These are phyloP conservation scores for Paxillus rubicundulus DNA, from an alignment of 768 basidiomycete species.

Conservation along the genomic window DNA sequence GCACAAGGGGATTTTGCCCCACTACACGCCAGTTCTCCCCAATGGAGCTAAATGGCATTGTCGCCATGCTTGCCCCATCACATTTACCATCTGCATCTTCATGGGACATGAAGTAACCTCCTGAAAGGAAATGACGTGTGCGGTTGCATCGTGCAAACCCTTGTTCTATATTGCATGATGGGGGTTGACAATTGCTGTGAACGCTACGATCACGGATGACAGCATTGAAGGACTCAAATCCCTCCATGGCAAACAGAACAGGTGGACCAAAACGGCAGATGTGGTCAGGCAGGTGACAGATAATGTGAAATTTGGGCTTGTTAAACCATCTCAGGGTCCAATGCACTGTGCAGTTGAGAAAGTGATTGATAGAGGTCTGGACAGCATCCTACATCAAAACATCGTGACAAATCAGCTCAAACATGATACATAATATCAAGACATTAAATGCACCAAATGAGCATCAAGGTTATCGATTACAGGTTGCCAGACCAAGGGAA, in stretches of 20 bases:
- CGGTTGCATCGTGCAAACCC: conserved; percentile 26
- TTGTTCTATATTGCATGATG: conserved; percentile 30
- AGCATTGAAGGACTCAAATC: conserved; percentile 41
- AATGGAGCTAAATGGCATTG: background rate
- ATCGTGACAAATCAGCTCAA: background rate
- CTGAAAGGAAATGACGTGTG: conserved; percentile 27
- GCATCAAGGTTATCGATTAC: conserved; percentile 32
- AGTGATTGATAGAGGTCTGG: conserved; percentile 32
- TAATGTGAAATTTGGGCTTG: conserved; percentile 45
- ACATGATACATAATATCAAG: background rate
- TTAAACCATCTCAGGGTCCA: conserved; percentile 38
- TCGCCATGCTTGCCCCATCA: background rate
- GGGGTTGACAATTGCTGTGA: conserved; percentile 35
- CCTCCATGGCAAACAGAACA: conserved; percentile 42
- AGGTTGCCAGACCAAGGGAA: conserved; percentile 41
- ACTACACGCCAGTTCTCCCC: background rate
- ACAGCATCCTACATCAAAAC: conserved; percentile 18
- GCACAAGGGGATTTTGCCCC: background rate
- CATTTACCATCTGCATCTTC: background rate
- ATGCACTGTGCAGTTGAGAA: conserved; percentile 31
- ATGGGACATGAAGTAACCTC: conserved; percentile 1
- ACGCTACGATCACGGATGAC: conserved; percentile 33
- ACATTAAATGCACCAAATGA: conserved; percentile 30
- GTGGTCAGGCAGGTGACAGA: conserved; percentile 37
- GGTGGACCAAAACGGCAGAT: conserved; percentile 42